These are phyloP conservation scores for Sporothrix inflata DNA, from an alignment of 2,329 filamentous ascomycete genomes.

Conservation along the genomic window DNA sequence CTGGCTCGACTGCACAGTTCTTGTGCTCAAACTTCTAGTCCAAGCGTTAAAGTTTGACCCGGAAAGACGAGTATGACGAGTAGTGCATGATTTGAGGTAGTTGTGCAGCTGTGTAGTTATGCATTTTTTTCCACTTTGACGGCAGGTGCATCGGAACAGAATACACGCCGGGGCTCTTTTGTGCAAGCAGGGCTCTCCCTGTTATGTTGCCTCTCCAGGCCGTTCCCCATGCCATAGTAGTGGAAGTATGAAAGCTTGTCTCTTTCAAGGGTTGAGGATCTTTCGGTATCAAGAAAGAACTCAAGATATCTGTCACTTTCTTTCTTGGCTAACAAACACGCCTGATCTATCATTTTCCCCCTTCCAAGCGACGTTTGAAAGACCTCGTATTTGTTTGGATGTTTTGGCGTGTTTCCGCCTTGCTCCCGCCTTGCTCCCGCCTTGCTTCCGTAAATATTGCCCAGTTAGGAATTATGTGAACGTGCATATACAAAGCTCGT, in stretches of 20 bases:
- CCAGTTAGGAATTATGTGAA: not conserved
- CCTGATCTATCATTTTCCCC: not conserved
- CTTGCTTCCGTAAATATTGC: not conserved
- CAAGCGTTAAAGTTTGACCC: too few relatives aligned
- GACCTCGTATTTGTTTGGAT: constrained; percentile 22
- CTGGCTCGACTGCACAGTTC: not conserved
- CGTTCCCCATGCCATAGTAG: not conserved
- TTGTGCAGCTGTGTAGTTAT: not conserved
- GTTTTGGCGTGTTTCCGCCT: not conserved
- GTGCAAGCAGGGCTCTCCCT: not conserved
- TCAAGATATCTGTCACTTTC: not conserved
- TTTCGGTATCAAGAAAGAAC: not conserved
- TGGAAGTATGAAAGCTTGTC: not conserved
- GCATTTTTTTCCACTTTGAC: not conserved
- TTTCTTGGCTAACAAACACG: not conserved
- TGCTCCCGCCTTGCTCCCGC: not conserved
- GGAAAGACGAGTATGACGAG: not conserved
- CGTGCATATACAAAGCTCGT: not conserved
- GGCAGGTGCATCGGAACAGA: not conserved
- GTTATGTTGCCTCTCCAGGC: not conserved
- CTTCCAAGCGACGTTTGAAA: not conserved
- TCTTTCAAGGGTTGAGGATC: not conserved
- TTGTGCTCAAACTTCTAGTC: not conserved
- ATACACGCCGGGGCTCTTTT: not conserved
- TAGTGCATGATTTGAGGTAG: not conserved